phyloP scores from a whole-genome alignment of 768 basidiomycete genomes.

The Pleurotus sapidus region DNA sequence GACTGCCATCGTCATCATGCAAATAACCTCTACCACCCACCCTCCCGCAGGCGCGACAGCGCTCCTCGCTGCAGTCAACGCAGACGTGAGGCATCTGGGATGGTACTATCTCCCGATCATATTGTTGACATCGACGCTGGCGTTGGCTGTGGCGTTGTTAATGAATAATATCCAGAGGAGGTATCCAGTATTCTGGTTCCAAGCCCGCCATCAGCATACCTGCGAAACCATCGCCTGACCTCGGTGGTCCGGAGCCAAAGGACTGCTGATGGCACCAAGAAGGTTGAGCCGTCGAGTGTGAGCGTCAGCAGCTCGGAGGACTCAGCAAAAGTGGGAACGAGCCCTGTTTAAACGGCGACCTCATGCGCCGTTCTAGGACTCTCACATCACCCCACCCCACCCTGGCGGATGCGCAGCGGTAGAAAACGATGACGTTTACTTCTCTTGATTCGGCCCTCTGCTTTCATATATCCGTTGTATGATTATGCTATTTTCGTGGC shows the following conservation, averaged over 20 bases:
- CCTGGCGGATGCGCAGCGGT: no score
- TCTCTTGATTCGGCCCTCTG: no score
- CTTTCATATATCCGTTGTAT: no score
- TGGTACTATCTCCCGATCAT: slow-evolving; percentile 56
- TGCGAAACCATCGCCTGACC: neutral
- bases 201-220: neutral
- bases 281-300: no score
- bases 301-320: no score
- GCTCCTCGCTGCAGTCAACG: slow-evolving; percentile 41
- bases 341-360: no score
- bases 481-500: no score
- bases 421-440: no score
- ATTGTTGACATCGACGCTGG: slow-evolving; percentile 43
- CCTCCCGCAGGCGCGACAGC: slow-evolving; percentile 62
- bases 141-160: slow-evolving; percentile 41
- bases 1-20: slow-evolving; percentile 43
- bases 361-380: no score
- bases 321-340: no score
- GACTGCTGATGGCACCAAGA: neutral
- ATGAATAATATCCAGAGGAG: slow-evolving; percentile 50
- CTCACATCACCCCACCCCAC: no score
- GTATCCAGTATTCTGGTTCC: slow-evolving; percentile 48
- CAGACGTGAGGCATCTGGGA: slow-evolving; percentile 37
- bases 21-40: slow-evolving; percentile 48
- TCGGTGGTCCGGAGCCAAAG: neutral